These are phyloP conservation scores for Pseudocercospora cruenta DNA, from an alignment of 2,329 filamentous ascomycete genomes.

Conservation along the genomic window DNA sequence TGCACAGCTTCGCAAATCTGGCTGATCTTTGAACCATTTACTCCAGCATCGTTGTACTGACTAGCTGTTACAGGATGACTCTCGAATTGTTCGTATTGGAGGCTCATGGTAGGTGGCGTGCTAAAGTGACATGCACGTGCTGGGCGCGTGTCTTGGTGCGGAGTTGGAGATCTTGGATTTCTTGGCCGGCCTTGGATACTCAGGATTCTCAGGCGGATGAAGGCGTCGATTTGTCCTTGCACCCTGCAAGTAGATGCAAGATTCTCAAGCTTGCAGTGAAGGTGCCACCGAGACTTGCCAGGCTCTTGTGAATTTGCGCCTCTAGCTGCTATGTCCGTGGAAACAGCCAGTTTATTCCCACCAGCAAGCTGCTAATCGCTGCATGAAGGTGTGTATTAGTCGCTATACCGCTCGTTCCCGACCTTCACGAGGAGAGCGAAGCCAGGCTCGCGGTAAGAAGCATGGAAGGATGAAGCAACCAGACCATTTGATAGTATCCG, in stretches of 20 bases:
- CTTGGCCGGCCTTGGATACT: not conserved
- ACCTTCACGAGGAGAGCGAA: not conserved
- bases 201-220: not conserved
- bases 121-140: slow-evolving; percentile 10
- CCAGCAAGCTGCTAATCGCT: not conserved
- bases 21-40: not conserved
- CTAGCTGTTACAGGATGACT: not conserved
- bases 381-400: not conserved
- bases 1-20: not conserved
- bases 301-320: not conserved
- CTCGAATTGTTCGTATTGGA: not conserved
- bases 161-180: slow-evolving; percentile 15
- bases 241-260: not conserved
- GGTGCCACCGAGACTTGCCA: not conserved
- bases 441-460: not conserved
- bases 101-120: slow-evolving; percentile 15
- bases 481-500: not conserved
- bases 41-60: not conserved
- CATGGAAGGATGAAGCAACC: not conserved
- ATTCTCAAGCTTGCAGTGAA: not conserved
- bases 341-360: not conserved
- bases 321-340: not conserved
- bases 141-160: slow-evolving; percentile 20
- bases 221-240: not conserved
- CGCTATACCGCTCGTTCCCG: no score